Evolutionary conservation across 805 yeast species (phyloP), one percentile per base, ranked within the genome.

Genomic region (Blastobotrys robertii): DNA sequence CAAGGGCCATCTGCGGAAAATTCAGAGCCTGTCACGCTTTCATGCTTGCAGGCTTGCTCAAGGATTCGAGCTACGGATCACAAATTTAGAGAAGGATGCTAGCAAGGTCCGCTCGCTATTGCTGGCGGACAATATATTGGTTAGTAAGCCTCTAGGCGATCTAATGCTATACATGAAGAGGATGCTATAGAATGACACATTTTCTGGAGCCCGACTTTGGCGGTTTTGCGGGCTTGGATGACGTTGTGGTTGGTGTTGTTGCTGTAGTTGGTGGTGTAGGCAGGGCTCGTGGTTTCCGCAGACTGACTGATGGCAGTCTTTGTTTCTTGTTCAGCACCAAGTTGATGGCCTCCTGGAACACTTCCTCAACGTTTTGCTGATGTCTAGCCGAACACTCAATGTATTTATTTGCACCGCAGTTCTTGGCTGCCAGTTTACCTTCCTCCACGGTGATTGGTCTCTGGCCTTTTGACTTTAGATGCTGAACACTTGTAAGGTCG

Each of bases 351-450:
- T 69, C 65, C 53, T 81, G 72, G 59, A 88, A 87, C 1, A 86
- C 79, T 30, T 76, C 73, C 39, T 67, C 66, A 8, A 88, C 75
- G 44, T 85, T 84, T 44, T 72, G 69, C 68, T 77, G 76, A 13
- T 72, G 39, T 51, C 77, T 80, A 4, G 95, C 85, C 6, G 94
- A 83, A 57, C 95, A 85, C 59, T 81, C 83, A 41, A 84, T 62
- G 57, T 84, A 90, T 3, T 76, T 78, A 29, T 74, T 66, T 0
- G 94, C 90, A 31, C 81, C 82, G 43, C 81, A 70, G 32, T 72
- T 72, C 13, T 67, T 62, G 1, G 87, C 84, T 13, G 77, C 53
- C 39, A 66, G 68, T 14, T 70, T 66, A 3, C 80, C 81, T 33
- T 66, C 61, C 40, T 72, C 75, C 10, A 43, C 31, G 4, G 59